Evolutionary conservation across 1,139 yeast species (phyloP), one percentile per base, ranked within the genome.

Genomic region (Trichomonascaceae sp.): DNA sequence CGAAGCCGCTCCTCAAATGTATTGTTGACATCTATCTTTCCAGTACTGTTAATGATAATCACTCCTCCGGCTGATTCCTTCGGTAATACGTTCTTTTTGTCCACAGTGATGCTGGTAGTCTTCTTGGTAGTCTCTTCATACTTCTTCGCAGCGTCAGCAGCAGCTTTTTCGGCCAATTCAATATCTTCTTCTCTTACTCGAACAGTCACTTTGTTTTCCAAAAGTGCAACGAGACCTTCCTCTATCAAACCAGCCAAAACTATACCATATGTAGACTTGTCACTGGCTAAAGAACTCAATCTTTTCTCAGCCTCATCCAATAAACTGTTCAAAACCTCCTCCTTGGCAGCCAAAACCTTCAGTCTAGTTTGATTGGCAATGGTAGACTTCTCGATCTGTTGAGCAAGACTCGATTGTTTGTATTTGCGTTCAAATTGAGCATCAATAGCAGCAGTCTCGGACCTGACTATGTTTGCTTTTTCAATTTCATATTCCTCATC

Each of bases 401-500:
- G 97, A 49, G 93, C 87, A 72, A 95, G 83, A 45, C 90, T 77
- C 3, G 96, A 91, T 73, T 91, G 93, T 77, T 93, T 93, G 74
- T 87, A 81, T 70, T 88, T 90, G 65, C 83, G 85, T 62, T 86
- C 93, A 70, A 85, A 89, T 47, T 80, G 75, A 30, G 84, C 75
- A 70, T 95, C 99, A 62, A 95, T 89, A 53, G 93, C 84, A 49
- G 95, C 85, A 55, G 87, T 87, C 75, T 93, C 99, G 13, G 90
- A 80, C 66, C 98, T 86, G 53, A 95, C 98, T 66, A 93, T 83
- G 54, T 89, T 84, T 20, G 97, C 95, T 78, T 93, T 95, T 73
- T 93, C 99, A 67, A 93, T 90, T 73, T 95, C 98, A 71, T 93
- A 95, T 74, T 95, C 99, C 74, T 95, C 99, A 70, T 95, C 96